These are phyloP conservation scores for Sporothrix schenckii DNA, from an alignment of 2,329 filamentous ascomycete genomes.

Conservation along the genomic window DNA sequence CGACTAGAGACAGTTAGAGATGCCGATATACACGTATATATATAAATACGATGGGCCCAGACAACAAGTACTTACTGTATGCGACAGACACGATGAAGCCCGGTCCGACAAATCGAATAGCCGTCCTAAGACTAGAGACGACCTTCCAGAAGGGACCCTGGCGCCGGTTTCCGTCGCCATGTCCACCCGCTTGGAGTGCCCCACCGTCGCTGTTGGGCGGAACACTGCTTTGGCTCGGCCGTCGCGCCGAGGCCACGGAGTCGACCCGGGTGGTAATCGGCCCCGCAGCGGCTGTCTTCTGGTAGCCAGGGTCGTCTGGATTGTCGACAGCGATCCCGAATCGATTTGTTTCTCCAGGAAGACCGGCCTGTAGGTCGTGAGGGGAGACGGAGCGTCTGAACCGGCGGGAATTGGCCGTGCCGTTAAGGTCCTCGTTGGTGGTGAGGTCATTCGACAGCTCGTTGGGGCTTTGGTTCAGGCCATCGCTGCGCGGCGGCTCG, in stretches of 20 bases:
- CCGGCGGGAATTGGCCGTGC: conserved; percentile 51
- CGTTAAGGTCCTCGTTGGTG: conserved; percentile 60
- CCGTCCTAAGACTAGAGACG: conserved; percentile 54
- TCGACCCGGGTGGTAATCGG: conserved; percentile 24
- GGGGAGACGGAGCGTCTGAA: conserved; percentile 36
- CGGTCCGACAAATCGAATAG: conserved; percentile 58
- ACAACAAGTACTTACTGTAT: conserved; percentile 51
- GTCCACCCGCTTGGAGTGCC: conserved; percentile 19
- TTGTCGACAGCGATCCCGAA: conserved; percentile 16
- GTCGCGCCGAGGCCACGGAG: conserved; percentile 26
- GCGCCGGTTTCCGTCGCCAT: conserved; percentile 2
- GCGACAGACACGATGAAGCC: conserved; percentile 67
- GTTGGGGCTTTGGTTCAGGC: conserved; percentile 60
- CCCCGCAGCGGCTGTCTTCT: conserved; percentile 17
- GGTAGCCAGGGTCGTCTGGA: not conserved
- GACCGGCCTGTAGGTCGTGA: conserved; percentile 40
- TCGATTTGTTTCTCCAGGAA: conserved; percentile 33
- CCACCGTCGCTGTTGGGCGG: conserved; percentile 7
- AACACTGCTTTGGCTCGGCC: conserved; percentile 26
- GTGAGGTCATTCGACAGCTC: conserved; percentile 57
- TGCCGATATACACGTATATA: not conserved
- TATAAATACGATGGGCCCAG: no score
- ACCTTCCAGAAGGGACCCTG: conserved; percentile 39
- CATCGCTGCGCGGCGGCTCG: conserved; percentile 46
- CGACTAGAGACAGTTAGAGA: conserved; percentile 46